Evolutionary conservation across 768 basidiomycete genomes (phyloP), one percentile per base, ranked within the genome.

Genomic region (Imleria badia): DNA sequence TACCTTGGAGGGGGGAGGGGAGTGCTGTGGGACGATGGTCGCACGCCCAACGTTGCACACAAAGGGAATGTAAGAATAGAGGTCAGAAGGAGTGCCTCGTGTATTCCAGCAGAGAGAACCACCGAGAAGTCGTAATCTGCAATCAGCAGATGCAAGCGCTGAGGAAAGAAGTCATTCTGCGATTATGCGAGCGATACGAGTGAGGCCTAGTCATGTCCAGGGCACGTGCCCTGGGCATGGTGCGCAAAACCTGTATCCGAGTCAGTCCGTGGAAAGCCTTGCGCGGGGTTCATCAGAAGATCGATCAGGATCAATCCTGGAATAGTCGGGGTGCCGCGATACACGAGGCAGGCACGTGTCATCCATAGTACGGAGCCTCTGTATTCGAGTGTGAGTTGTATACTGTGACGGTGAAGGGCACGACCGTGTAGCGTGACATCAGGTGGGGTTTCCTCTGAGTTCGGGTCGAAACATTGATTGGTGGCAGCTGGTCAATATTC

Each of bases 191-290:
- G 47, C 29, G 34, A 55, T 29, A 51, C 5, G 23, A 34, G 38
- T 45, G 52, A 42, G 55, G 59, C 38, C 51, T 30, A n/a, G 58
- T 59, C 56, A 62, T 61, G 56, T 43, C 34, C 40, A 22, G 31
- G 41, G 60, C 69, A 70, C 69, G 69, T 72, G 69, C 47, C 39
- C 22, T 17, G 29, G 38, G 59, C 70, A 54, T 69, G 67, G 36
- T 45, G 43, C 43, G 29, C 29, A 35, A 51, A 49, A 22, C 10
- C 47, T 33, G 44, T 45, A 57, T 29, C 48, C 42, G 47, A 62
- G 54, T 55, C 36, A 13, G 48, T 55, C 54, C 56, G 46, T 53
- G 58, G 60, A 67, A 62, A 39, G 42, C 48, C 53, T 55, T 54
- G 54, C 19, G 43, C 41, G 53, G 53, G 58, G 44, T 47, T 26